These are phyloP conservation scores for Domatiomyces globalis DNA, from an alignment of 2,329 filamentous ascomycete species.

Conservation along the genomic window DNA sequence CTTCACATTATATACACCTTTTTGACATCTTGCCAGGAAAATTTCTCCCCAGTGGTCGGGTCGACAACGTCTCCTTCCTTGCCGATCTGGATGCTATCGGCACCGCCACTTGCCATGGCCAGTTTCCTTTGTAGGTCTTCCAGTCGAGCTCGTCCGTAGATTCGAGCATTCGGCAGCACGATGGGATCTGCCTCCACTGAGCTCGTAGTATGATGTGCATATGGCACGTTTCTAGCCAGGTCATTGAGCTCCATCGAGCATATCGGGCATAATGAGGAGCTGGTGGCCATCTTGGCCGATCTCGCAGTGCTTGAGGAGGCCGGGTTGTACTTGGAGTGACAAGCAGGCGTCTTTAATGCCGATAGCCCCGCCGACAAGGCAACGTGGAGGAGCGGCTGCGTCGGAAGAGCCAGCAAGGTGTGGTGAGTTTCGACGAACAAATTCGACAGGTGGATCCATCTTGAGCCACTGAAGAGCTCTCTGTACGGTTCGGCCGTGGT, in stretches of 20 bases:
- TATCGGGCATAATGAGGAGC: slow-evolving; percentile 74
- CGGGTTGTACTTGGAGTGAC: slow-evolving; percentile 50
- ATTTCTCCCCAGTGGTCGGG: slow-evolving; percentile 59
- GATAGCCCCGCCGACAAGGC: slow-evolving; percentile 83
- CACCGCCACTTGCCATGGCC: slow-evolving; percentile 16
- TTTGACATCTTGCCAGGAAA: slow-evolving; percentile 47
- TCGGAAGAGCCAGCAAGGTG: slow-evolving; percentile 66
- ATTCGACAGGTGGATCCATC: slow-evolving; percentile 63
- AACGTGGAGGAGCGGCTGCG: slow-evolving; percentile 72
- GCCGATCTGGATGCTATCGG: slow-evolving; percentile 7
- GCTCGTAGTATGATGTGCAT: slow-evolving; percentile 89
- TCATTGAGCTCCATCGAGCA: slow-evolving; percentile 92
- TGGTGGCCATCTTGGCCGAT: slow-evolving; percentile 30
- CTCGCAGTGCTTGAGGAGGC: slow-evolving; percentile 41
- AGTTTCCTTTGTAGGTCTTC: slow-evolving; percentile 67
- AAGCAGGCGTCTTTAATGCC: slow-evolving; percentile 87
- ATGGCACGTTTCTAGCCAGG: slow-evolving; percentile 74
- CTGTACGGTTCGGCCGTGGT: slow-evolving; percentile 47
- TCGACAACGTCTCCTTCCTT: slow-evolving; percentile 55
- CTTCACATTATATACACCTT: slow-evolving; percentile 79
- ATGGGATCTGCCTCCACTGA: slow-evolving; percentile 78
- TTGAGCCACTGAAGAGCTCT: slow-evolving; percentile 55
- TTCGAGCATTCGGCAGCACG: slow-evolving; percentile 71
- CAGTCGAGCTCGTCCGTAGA: slow-evolving; percentile 65
- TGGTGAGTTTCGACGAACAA: slow-evolving; percentile 81